phyloP scores from a whole-genome alignment of 805 yeast genomes.

The Yarrowia bubula region DNA sequence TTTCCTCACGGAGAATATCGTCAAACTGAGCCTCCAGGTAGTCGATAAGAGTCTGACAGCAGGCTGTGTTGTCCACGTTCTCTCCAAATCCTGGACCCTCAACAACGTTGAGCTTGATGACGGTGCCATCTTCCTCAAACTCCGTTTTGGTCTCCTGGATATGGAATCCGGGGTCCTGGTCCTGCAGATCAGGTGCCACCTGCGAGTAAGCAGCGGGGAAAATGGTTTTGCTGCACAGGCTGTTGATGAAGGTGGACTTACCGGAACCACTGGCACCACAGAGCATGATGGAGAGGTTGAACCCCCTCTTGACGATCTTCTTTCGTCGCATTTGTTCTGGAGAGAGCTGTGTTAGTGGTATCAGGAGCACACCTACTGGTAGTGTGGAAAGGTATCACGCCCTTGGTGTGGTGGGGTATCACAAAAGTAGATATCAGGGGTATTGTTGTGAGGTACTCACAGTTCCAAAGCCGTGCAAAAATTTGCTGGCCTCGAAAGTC shows the following conservation, averaged over 20 bases:
- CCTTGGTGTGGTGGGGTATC: background rate
- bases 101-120: slow-evolving; percentile 55
- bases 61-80: slow-evolving; percentile 58
- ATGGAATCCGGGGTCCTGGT: slow-evolving; percentile 28
- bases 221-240: slow-evolving; percentile 79
- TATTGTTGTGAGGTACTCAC: background rate
- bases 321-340: slow-evolving; percentile 49
- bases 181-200: slow-evolving; percentile 22
- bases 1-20: slow-evolving; percentile 73
- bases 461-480: slow-evolving; percentile 1
- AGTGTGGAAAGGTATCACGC: too few species aligned
- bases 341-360: slow-evolving; percentile 27
- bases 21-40: slow-evolving; percentile 71
- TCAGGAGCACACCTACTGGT: too few species aligned
- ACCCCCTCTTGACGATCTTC: slow-evolving; percentile 64
- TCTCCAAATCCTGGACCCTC: slow-evolving; percentile 80
- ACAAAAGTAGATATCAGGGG: background rate
- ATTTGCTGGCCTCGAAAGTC: slow-evolving; percentile 19
- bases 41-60: slow-evolving; percentile 49
- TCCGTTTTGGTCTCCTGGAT: slow-evolving; percentile 41
- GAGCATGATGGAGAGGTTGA: slow-evolving; percentile 51
- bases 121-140: slow-evolving; percentile 55
- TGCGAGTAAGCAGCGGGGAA: slow-evolving; percentile 40
- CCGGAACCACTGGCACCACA: slow-evolving; percentile 90
- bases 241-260: slow-evolving; percentile 87